Conservation (phyloP, 2,329 filamentous ascomycete genomes). For the Byssothecium circinans region DNA sequence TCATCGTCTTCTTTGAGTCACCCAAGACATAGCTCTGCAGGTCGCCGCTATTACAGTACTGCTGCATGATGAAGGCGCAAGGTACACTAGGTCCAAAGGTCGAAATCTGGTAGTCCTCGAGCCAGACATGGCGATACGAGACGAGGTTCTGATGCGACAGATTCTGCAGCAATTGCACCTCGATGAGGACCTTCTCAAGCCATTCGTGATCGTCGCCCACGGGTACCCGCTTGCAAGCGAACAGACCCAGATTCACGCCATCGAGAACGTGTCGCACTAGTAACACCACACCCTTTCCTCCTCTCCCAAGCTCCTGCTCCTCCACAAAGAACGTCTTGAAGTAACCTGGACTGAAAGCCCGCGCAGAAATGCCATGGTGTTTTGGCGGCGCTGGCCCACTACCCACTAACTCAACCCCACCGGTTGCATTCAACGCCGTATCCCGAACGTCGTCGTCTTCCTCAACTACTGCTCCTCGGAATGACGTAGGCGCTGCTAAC, state of each 20-base stretch:
- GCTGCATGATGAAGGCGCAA: constrained; percentile 94
- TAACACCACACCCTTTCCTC: constrained; percentile 91
- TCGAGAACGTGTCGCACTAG: constrained; percentile 93
- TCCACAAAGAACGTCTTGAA: constrained; percentile 93
- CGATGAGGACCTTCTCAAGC: constrained; percentile 91
- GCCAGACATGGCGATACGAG: constrained; percentile 95
- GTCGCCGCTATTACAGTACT: constrained; percentile 95
- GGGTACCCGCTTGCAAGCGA: constrained; percentile 95
- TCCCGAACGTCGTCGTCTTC: constrained; percentile 21
- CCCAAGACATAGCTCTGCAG: constrained; percentile 85
- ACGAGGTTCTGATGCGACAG: constrained; percentile 94
- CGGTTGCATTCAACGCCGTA: constrained; percentile 41
- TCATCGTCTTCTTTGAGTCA: constrained; percentile 60
- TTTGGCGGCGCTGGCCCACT: constrained; percentile 46
- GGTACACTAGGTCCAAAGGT: constrained; percentile 87
- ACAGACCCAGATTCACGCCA: constrained; percentile 82
- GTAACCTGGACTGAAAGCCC: constrained; percentile 89
- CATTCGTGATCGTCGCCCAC: constrained; percentile 91
- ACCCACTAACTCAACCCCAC: constrained; percentile 54
- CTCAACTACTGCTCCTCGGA: constrained; percentile 19
- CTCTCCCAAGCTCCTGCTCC: constrained; percentile 80
- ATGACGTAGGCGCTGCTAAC: constrained; percentile 30
- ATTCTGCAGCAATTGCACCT: constrained; percentile 89
- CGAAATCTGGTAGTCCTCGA: constrained; percentile 83
- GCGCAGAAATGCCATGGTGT: constrained; percentile 73